These are phyloP conservation scores for Diphasiastrum complanatum DNA, from an alignment of 83 land plant genomes.

Conservation along the genomic window DNA sequence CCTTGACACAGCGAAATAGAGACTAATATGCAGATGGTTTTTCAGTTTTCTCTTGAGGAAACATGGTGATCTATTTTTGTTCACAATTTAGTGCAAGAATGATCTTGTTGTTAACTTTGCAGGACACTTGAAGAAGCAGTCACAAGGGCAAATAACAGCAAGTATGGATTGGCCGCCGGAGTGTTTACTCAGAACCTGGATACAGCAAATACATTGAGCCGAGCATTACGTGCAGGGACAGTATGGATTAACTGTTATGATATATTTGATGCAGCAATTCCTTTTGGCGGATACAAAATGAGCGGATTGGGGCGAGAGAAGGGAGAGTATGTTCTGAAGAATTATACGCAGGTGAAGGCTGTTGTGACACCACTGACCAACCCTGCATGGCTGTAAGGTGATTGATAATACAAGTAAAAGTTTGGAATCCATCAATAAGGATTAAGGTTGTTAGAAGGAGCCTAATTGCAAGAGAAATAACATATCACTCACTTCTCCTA, in stretches of 20 bases:
- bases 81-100: not conserved
- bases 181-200: constrained; percentile 72
- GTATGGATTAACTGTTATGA: constrained; percentile 87
- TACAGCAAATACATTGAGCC: constrained; percentile 72
- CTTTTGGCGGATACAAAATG: constrained; percentile 94
- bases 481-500: too few relatives aligned
- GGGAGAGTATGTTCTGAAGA: constrained; percentile 64
- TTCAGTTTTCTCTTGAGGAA: too few relatives aligned
- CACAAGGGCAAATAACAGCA: constrained; percentile 49
- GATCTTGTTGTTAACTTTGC: not conserved
- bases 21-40: too few relatives aligned
- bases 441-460: too few relatives aligned
- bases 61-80: too few relatives aligned
- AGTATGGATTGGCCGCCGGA: constrained; percentile 82
- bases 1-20: too few relatives aligned
- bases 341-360: constrained; percentile 84
- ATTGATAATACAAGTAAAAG: too few relatives aligned
- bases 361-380: constrained; percentile 68
- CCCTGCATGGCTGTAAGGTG: constrained; percentile 79
- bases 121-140: constrained; percentile 20
- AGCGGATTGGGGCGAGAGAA: constrained; percentile 87
- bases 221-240: constrained; percentile 67
- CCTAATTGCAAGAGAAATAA: too few relatives aligned
- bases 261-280: constrained; percentile 81
- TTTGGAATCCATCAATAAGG: too few relatives aligned